Base-by-base conservation (phyloP, 169 alveolate species). In the Plasmodium vinckei region DNA sequence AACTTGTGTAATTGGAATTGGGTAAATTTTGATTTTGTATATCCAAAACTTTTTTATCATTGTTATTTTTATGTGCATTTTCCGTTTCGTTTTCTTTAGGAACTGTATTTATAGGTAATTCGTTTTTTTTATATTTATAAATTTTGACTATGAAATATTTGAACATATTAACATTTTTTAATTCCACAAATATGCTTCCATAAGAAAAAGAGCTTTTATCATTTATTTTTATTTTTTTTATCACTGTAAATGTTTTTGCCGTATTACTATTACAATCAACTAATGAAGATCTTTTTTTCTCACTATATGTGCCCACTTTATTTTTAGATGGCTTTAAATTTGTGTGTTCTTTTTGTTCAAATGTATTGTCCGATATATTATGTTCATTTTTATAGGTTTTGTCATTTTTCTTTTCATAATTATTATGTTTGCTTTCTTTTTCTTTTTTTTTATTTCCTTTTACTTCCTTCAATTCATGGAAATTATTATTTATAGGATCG, bases 101-200 rank as follows among this genome's bases (percentile, higher is more conserved):
- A 0, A 33, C 5, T 4, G 42, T 2, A 33, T 33, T 33, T 33
- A 33, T 33, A 23, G 27, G 39, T 2, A 53, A 17, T 53, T 54
- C 69, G 9, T 82, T 82, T 68, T 63, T 70, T 54, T 70, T 47
- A 0, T 69, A n/a, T 86, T 70, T 86, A 46, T 69, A 0, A 25
- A 86, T 59, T 69, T 86, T 86, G 13, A 71, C 68, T n/a, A 19
- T 42, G 53, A 86, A 46, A 23, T 70, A 12, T 70, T 86, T 51
- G 44, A 57, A 86, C 10, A 56, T 19, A 59, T 25, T 53, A 23
- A 33, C 39, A 46, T 86, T 86, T 53, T 70, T 60, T 72, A 86
- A 61, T 6, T 86, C 25, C 33, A 86, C 68, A 46, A 59, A 86
- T n/a, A 86, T 86, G 53, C 71, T 59, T 47, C 91, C 91, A 60